Evolutionary conservation across 1,284 basidiomycete species (phyloP), one percentile per base, ranked within the genome.

Genomic region (Chalciporus sp.): DNA sequence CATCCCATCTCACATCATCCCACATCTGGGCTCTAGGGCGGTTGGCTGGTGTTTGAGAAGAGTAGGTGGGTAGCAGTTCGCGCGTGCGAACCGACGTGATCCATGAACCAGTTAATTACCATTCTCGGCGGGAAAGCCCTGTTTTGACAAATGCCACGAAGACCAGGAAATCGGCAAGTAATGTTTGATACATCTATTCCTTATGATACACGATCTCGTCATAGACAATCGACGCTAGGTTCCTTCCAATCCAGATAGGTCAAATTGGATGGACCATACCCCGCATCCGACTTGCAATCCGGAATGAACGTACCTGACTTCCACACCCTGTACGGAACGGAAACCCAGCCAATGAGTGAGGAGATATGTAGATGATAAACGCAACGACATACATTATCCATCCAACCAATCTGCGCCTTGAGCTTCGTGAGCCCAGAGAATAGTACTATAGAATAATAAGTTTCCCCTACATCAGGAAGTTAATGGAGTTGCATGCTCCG

Each of bases 371-470:
- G 39, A 1, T 39, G n/a, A 2, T n/a, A 8, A 23, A 6, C 1
- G 10, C n/a, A 17, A 40, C 40, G 29, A 63, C 59, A 5, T 50
- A 73, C 76, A 47, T 77, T 65, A 48, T 77, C 74, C 5, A 48
- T 57, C 75, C 76, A 78, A 7, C 68, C 63, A n/a, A 78, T 60
- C 52, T 77, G 74, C 1, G 76, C 77, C 58, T 74, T 73, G 41
- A 77, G 62, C 49, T 79, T 77, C 0, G 77, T 76, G 33, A 75
- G 54, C 3, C 77, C 76, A 50, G 78, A 74, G 4, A 75, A 58
- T 20, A 79, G 52, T 27, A 79, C 65, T 10, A 78, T 56, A 16
- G 58, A 51, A 55, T 74, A 76, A 47, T 74, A 76, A 2, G 58
- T 55, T 17, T 50, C 56, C 5, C 56, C 60, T 8, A 56, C 63